These are phyloP conservation scores for Eimeria brunetti DNA, from an alignment of 169 alveolate genomes.

Conservation along the genomic window DNA sequence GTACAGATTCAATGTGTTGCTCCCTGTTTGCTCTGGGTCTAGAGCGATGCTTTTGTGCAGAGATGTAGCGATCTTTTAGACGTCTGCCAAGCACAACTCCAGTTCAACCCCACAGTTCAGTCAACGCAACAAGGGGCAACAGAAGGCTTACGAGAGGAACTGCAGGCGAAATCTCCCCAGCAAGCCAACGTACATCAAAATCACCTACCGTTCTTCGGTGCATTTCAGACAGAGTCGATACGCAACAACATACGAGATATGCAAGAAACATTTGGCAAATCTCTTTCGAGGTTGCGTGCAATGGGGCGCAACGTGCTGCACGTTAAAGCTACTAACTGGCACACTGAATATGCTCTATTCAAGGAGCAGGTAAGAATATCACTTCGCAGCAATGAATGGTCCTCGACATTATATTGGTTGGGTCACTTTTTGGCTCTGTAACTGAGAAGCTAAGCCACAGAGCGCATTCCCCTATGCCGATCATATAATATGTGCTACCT, in stretches of 20 bases:
- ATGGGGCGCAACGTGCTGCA: conserved; percentile 94
- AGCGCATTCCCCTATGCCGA: neutral
- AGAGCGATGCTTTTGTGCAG: conserved; percentile 96
- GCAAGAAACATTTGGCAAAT: conserved; percentile 90
- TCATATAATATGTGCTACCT: neutral
- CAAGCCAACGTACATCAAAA: neutral
- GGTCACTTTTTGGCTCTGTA: neutral
- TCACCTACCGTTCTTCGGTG: conserved; percentile 88
- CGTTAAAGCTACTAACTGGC: conserved; percentile 96
- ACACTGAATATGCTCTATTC: conserved; percentile 94
- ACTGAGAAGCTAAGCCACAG: neutral
- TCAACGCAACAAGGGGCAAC: conserved; percentile 71
- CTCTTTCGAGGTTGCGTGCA: conserved; percentile 87
- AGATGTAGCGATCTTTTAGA: conserved; percentile 96
- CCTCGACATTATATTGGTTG: neutral
- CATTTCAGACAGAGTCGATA: conserved; percentile 93
- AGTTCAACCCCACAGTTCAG: conserved; percentile 91
- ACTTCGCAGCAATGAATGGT: neutral
- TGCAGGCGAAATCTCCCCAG: neutral
- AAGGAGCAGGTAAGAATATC: conserved; percentile 87
- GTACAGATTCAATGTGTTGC: neutral
- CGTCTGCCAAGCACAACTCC: conserved; percentile 94
- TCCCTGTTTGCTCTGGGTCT: neutral
- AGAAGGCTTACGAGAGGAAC: neutral
- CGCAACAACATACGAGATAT: conserved; percentile 90